Evolutionary conservation across 768 basidiomycete species (phyloP), one percentile per base, ranked within the genome.

Genomic region (Porphyrellus cyaneotinctus): DNA sequence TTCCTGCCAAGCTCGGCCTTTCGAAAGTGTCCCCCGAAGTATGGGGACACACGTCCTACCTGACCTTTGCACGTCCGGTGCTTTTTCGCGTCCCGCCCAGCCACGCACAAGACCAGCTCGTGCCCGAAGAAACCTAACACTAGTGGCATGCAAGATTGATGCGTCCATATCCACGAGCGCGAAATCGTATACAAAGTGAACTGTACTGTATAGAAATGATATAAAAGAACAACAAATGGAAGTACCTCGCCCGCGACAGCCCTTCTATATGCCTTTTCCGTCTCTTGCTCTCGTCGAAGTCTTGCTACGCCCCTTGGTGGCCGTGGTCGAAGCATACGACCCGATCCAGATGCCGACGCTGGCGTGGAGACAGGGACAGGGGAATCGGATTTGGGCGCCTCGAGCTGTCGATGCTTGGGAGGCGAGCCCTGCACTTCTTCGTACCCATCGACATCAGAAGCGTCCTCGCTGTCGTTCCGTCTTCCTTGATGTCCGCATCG

Each of bases 1-100:
- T 32, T 3, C 48, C 51, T 17, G 35, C 53, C 17, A 84, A 77
- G 54, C 77, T 81, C 51, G 82, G 76, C 54, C 72, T 85, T 42
- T 83, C 88, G 35, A 88, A 85, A 63, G 82, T 82, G 15, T 78
- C 85, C 23, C 74, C 82, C 3, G 94, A 97, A 64, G 88, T 93
- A 46, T 80, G 95, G 48, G 97, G 97, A 13, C 97, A 99, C 69
- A 97, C 95, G 10, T 94, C 91, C 26, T 98, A 94, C 71, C 79
- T 99, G 43, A 98, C 97, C 0, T 98, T 98, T 66, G 95, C 95
- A 3, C 78, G 81, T 47, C 82, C 95, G n/a, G 74, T 91, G n/a
- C 91, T 91, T 17, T 65, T 66, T 22, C 55, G 59, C 10, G 39
- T 22, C 17, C 14, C 26, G 11, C 36, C 14, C 18, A 15, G 2